Evolutionary conservation across 345 rosid genomes (phyloP).

Genomic region (rapeseed (Brassica napus)): DNA sequence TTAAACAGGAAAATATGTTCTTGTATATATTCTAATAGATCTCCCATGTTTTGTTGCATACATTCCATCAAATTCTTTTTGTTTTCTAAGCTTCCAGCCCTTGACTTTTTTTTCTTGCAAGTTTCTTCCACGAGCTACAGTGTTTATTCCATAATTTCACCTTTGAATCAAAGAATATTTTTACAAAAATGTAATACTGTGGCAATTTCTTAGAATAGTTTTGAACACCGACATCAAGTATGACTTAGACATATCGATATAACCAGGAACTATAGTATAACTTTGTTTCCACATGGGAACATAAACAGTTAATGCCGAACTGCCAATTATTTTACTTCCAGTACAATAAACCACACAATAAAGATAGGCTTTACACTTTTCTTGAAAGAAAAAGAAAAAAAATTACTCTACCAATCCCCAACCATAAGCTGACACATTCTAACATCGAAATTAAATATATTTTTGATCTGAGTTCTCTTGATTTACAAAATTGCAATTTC

Average conservation of each 20-base stretch:
- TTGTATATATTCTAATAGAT: background rate
- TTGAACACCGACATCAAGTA: slow-evolving; percentile 22
- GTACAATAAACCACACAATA: slow-evolving; percentile 4
- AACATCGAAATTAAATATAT: background rate
- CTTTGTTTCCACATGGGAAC: slow-evolving; percentile 29
- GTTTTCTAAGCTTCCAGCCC: background rate
- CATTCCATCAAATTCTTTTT: background rate
- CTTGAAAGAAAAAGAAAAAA: background rate
- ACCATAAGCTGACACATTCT: slow-evolving; percentile 15
- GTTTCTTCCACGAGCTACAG: slow-evolving; percentile 3
- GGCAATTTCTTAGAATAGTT: background rate
- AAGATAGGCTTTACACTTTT: background rate
- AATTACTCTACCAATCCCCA: background rate
- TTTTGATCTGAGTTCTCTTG: background rate
- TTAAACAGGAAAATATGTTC: background rate
- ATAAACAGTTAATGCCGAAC: slow-evolving; percentile 24
- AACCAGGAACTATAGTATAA: background rate
- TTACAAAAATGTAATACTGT: background rate
- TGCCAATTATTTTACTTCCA: slow-evolving; percentile 21
- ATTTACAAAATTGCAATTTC: slow-evolving; percentile 1
- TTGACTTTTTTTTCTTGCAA: background rate
- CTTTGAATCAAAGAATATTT: background rate
- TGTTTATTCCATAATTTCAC: background rate
- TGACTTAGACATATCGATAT: background rate
- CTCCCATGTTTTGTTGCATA: background rate